These are phyloP conservation scores for Ophiocordyceps sinensis DNA, from an alignment of 2,329 filamentous ascomycete species.

Conservation along the genomic window DNA sequence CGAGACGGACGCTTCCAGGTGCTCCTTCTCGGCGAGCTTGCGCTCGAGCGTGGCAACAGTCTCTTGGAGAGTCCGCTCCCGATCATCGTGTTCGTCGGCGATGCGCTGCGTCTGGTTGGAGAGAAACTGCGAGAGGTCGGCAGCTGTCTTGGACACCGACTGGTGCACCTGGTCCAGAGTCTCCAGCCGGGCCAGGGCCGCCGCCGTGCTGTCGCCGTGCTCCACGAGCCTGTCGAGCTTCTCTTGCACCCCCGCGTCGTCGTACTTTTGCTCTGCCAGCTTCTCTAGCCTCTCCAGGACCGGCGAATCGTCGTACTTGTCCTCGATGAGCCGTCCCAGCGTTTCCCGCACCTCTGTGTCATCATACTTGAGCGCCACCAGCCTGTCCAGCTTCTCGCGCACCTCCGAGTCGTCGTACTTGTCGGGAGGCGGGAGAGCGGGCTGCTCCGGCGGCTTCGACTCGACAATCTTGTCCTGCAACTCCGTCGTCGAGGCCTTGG, in stretches of 20 bases:
- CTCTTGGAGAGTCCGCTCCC: constrained; percentile 67
- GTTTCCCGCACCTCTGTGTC: constrained; percentile 16
- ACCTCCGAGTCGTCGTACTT: constrained; percentile 24
- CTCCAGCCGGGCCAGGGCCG: constrained; percentile 61
- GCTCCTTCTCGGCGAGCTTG: constrained; percentile 49
- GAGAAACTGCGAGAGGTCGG: constrained; percentile 73
- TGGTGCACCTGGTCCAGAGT: constrained; percentile 80
- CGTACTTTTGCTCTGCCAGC: constrained; percentile 39
- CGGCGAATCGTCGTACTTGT: constrained; percentile 14
- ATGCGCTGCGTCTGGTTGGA: constrained; percentile 61
- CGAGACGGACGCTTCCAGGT: constrained; percentile 40
- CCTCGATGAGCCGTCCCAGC: constrained; percentile 21
- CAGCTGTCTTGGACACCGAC: constrained; percentile 71
- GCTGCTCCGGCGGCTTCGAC: constrained; percentile 43
- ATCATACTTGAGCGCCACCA: constrained; percentile 41
- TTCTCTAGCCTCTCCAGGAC: constrained; percentile 15
- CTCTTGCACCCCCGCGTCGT: constrained; percentile 24
- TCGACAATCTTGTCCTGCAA: constrained; percentile 48
- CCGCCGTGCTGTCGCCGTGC: constrained; percentile 49
- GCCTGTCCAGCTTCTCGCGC: constrained; percentile 14
- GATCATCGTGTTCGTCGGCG: constrained; percentile 62
- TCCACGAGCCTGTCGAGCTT: constrained; percentile 38
- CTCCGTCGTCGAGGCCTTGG: constrained; percentile 47
- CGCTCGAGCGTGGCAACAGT: constrained; percentile 70
- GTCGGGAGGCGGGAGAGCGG: constrained; percentile 39